These are phyloP conservation scores for Ligustrum vulgare DNA, from an alignment of 257 asterid genomes.

Conservation along the genomic window DNA sequence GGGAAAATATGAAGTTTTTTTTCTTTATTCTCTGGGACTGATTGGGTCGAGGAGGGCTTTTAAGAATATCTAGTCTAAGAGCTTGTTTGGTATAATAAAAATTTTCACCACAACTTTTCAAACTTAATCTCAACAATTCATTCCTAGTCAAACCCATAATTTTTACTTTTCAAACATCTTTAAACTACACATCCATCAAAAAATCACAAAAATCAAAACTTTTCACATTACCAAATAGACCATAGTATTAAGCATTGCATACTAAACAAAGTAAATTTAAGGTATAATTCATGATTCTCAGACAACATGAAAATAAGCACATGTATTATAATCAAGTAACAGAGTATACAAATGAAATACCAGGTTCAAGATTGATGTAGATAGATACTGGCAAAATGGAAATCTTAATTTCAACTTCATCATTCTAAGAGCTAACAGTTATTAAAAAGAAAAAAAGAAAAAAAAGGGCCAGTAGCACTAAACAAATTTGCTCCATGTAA, in stretches of 20 bases:
- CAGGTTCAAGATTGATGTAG: slow-evolving; percentile 28
- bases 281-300: slow-evolving; percentile 8
- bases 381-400: slow-evolving; percentile 43
- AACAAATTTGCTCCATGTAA: slow-evolving; percentile 38
- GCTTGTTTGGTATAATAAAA: too few species aligned
- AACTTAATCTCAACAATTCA: too few species aligned
- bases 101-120: too few species aligned
- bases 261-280: neutral
- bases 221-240: too few species aligned
- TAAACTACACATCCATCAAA: too few species aligned
- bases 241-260: too few species aligned
- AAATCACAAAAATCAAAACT: too few species aligned
- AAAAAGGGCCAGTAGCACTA: slow-evolving; percentile 18
- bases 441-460: slow-evolving; percentile 4
- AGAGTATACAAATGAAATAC: slow-evolving; percentile 32
- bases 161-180: too few species aligned
- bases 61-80: neutral
- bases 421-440: slow-evolving; percentile 36
- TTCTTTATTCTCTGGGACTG: neutral
- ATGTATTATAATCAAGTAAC: slow-evolving; percentile 26
- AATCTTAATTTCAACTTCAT: slow-evolving; percentile 33
- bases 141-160: too few species aligned
- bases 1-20: neutral
- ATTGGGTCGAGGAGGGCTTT: neutral
- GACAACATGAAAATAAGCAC: slow-evolving; percentile 23